These are phyloP conservation scores for Decorospora gaudefroyi DNA, from an alignment of 2,329 filamentous ascomycete genomes.

Conservation along the genomic window DNA sequence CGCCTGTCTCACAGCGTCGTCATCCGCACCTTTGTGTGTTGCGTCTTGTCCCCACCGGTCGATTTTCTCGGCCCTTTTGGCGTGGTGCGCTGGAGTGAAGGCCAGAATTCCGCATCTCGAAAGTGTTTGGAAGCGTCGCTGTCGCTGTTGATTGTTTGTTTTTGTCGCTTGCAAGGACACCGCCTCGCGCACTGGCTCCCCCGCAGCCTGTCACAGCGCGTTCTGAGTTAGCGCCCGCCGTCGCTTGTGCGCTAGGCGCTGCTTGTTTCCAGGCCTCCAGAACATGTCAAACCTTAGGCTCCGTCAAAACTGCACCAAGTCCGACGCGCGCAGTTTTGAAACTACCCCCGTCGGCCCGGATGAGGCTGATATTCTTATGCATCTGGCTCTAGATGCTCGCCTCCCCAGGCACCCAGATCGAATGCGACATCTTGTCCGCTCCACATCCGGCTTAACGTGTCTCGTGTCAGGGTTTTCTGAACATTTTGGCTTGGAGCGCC, in stretches of 20 bases:
- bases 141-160: slow-evolving; percentile 1
- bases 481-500: slow-evolving; percentile 43
- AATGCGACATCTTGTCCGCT: slow-evolving; percentile 30
- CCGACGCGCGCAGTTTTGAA: slow-evolving; percentile 49
- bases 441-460: slow-evolving; percentile 45
- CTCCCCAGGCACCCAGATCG: slow-evolving; percentile 35
- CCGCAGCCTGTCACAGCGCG: slow-evolving; percentile 34
- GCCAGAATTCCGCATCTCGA: too few relatives aligned
- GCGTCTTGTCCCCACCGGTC: slow-evolving; percentile 18
- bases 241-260: slow-evolving; percentile 35
- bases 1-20: slow-evolving; percentile 43
- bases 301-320: slow-evolving; percentile 44
- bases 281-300: slow-evolving; percentile 48
- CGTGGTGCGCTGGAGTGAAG: too few relatives aligned
- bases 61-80: neutral
- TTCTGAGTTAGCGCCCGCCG: slow-evolving; percentile 46
- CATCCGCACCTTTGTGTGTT: slow-evolving; percentile 25
- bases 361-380: slow-evolving; percentile 39
- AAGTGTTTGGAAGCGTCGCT: neutral
- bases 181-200: slow-evolving; percentile 36
- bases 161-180: slow-evolving; percentile 8
- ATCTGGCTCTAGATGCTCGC: slow-evolving; percentile 26
- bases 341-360: slow-evolving; percentile 42
- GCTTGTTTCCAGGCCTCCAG: slow-evolving; percentile 47
- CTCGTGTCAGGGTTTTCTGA: slow-evolving; percentile 47